Percentiles rank a stretch among this genome's conserved stretches.
Conservation (phyloP, 768 basidiomycete species). For the Hygrocybe punicea region DNA sequence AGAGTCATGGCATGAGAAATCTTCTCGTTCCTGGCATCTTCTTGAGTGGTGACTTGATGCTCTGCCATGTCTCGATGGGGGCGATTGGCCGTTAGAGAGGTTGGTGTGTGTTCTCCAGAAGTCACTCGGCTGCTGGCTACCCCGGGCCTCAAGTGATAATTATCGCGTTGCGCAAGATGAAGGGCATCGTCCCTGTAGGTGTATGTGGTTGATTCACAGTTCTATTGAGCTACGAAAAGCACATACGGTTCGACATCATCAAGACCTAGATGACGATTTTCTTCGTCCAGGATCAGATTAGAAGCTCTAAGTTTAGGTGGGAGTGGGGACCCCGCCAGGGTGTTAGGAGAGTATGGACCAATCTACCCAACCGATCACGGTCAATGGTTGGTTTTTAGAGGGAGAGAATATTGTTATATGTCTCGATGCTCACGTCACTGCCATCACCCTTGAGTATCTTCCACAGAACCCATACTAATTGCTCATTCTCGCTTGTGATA, state of each 20-base stretch:
- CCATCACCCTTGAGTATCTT: slow-evolving; percentile 83
- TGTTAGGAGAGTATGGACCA: slow-evolving; percentile 75
- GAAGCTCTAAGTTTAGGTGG: slow-evolving; percentile 72
- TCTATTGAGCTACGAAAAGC: neutral
- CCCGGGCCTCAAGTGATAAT: neutral
- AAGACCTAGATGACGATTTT: slow-evolving; percentile 16
- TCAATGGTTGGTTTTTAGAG: slow-evolving; percentile 5
- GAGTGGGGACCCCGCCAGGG: slow-evolving; percentile 68
- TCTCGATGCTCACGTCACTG: slow-evolving; percentile 57
- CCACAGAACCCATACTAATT: slow-evolving; percentile 84
- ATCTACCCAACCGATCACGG: slow-evolving; percentile 45
- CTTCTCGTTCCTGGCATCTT: slow-evolving; percentile 54
- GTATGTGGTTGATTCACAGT: neutral
- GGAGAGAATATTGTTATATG: neutral
- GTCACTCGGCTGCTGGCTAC: neutral
- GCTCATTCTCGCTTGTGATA: slow-evolving; percentile 62
- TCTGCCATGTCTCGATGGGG: neutral
- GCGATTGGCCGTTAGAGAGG: neutral
- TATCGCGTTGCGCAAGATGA: neutral
- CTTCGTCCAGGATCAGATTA: slow-evolving; percentile 67
- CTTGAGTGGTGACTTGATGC: slow-evolving; percentile 36
- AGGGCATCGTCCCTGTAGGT: neutral
- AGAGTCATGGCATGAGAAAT: slow-evolving; percentile 65
- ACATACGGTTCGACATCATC: neutral
- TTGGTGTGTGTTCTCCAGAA: neutral